These are phyloP conservation scores for Alisma plantagoaquatica DNA, from an alignment of 106 monocot genomes.

Conservation along the genomic window DNA sequence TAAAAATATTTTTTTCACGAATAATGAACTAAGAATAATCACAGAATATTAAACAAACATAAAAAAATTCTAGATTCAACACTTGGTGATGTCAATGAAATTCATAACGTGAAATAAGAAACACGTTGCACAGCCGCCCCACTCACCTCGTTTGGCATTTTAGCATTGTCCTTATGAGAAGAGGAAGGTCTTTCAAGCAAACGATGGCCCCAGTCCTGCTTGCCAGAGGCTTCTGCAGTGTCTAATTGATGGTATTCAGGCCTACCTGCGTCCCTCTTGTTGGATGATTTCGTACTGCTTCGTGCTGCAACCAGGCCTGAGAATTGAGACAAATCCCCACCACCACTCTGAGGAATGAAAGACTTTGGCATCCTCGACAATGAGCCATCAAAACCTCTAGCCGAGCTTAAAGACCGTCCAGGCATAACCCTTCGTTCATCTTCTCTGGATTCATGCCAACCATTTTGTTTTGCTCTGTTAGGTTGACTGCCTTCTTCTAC, in stretches of 20 bases:
- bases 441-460: not conserved
- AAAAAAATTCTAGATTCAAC: too few relatives aligned
- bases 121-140: too few relatives aligned
- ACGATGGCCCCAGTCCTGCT: constrained; percentile 2
- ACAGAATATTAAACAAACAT: too few relatives aligned
- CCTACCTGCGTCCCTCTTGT: not conserved
- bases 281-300: constrained; percentile 11
- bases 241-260: constrained; percentile 30
- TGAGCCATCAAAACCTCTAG: constrained; percentile 10
- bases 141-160: too few relatives aligned
- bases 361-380: constrained; percentile 28
- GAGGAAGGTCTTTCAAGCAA: constrained; percentile 34
- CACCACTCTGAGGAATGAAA: constrained; percentile 13
- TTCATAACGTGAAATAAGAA: too few relatives aligned
- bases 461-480: too few relatives aligned
- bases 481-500: too few relatives aligned
- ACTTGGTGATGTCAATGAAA: too few relatives aligned
- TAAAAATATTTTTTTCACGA: too few relatives aligned
- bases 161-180: constrained; percentile 27
- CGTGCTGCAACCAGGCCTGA: constrained; percentile 14
- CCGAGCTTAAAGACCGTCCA: constrained; percentile 10
- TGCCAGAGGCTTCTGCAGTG: constrained; percentile 20
- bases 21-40: too few relatives aligned
- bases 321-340: constrained; percentile 11
- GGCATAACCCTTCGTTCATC: constrained; percentile 9